These are phyloP conservation scores for Lolium rigidum DNA, from an alignment of 176 grass and related monocot genomes.

Conservation along the genomic window DNA sequence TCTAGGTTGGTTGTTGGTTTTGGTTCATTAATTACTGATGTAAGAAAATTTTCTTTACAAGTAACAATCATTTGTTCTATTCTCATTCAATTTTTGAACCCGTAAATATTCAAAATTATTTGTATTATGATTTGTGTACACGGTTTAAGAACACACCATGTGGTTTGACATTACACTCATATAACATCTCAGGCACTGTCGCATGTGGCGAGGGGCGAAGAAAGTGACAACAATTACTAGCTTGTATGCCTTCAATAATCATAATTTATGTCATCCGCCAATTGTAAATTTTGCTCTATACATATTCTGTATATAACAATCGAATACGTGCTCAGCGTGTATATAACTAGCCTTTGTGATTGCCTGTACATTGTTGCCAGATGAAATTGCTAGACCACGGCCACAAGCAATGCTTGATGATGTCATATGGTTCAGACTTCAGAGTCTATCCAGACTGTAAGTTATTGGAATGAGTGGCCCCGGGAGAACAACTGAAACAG, in stretches of 20 bases:
- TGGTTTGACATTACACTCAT: background rate
- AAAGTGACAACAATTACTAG: background rate
- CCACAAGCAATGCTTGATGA: background rate
- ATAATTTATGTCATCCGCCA: background rate
- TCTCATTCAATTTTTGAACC: too few relatives aligned
- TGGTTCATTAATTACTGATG: too few relatives aligned
- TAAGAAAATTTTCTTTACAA: too few relatives aligned
- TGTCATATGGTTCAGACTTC: background rate
- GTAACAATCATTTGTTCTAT: too few relatives aligned
- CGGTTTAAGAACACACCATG: background rate
- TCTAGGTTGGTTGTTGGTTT: too few relatives aligned
- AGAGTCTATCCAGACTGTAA: background rate
- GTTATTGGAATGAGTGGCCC: background rate
- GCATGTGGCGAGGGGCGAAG: background rate
- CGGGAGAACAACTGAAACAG: background rate
- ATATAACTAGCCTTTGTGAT: background rate
- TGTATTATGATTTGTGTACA: too few relatives aligned
- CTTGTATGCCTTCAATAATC: background rate
- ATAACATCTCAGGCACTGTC: background rate
- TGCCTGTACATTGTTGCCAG: background rate
- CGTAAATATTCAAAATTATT: too few relatives aligned
- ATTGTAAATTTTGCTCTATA: background rate
- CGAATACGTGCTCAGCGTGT: background rate
- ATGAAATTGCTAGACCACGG: background rate
- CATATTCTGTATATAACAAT: background rate